These are phyloP conservation scores for Gossypium gossypioides DNA, from an alignment of 441 rosid species.

Conservation along the genomic window DNA sequence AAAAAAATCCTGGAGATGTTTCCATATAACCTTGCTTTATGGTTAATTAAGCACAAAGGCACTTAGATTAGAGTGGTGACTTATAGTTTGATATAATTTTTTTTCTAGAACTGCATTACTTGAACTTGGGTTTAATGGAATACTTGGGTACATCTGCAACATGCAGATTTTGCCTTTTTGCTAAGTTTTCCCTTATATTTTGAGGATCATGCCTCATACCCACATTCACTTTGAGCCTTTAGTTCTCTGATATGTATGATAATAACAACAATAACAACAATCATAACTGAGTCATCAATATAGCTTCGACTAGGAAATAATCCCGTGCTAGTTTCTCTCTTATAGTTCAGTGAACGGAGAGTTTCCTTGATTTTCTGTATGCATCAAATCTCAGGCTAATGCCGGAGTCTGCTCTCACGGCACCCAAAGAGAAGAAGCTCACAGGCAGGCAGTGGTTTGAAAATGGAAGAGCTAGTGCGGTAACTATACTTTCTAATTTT, in stretches of 20 bases:
- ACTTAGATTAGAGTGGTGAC: neutral
- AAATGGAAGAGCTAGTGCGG: slow-evolving; percentile 58
- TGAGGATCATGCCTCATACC: neutral
- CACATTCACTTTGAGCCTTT: neutral
- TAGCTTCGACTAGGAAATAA: neutral
- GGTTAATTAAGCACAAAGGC: neutral
- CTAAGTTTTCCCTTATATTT: neutral
- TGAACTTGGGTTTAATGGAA: neutral
- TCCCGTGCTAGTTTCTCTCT: neutral
- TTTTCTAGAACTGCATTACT: neutral
- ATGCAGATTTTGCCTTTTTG: neutral
- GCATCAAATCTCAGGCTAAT: slow-evolving; percentile 47
- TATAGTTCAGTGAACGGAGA: neutral
- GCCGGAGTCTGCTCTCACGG: slow-evolving; percentile 79
- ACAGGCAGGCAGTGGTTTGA: slow-evolving; percentile 91
- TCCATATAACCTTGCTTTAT: neutral
- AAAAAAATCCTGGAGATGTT: neutral
- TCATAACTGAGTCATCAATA: too few species aligned
- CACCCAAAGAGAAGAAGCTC: slow-evolving; percentile 76
- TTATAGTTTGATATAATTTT: neutral
- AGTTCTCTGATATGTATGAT: neutral
- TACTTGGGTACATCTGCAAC: neutral
- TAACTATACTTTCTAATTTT: slow-evolving; percentile 13
- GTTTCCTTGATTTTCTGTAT: neutral
- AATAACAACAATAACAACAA: too few species aligned